Percentiles rank a stretch among this genome's conserved stretches.
phyloP scores from a whole-genome alignment of 306 rosid genomes.

The Vigna mungo region DNA sequence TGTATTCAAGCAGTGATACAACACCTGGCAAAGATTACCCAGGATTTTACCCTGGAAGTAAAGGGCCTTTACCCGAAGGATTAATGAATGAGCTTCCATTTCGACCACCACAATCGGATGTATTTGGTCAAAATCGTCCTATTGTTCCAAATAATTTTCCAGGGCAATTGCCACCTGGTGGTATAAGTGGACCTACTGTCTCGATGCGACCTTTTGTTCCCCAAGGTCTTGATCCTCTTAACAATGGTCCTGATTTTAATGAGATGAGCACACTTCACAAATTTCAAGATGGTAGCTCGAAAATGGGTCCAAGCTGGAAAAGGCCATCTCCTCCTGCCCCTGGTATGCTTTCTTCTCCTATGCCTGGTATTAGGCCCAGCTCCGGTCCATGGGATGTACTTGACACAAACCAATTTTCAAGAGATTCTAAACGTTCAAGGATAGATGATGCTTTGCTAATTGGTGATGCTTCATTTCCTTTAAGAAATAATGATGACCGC shows the following conservation, averaged over 20 bases:
- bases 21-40: constrained; percentile 69
- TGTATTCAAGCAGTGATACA: constrained; percentile 78
- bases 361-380: constrained; percentile 51
- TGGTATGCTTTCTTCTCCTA: constrained; percentile 65
- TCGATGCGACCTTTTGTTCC: constrained; percentile 66
- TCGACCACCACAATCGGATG: constrained; percentile 60
- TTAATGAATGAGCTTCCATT: constrained; percentile 60
- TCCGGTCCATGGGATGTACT: constrained; percentile 67
- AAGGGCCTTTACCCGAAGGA: constrained; percentile 64
- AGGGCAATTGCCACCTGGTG: constrained; percentile 57
- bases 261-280: constrained; percentile 55
- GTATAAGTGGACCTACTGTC: constrained; percentile 57
- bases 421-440: constrained; percentile 72
- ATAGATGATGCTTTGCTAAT: constrained; percentile 56
- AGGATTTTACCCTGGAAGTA: constrained; percentile 54
- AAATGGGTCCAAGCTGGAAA: constrained; percentile 72
- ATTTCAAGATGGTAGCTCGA: constrained; percentile 69
- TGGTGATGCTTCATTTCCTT: constrained; percentile 60
- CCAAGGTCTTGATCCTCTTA: constrained; percentile 70
- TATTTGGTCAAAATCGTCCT: constrained; percentile 63
- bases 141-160: constrained; percentile 60
- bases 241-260: constrained; percentile 57
- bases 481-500: constrained; percentile 58
- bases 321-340: constrained; percentile 70
- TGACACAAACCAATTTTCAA: constrained; percentile 66